phyloP scores from a whole-genome alignment of 2,329 filamentous ascomycete species.

The Periconia macrospinosa region DNA sequence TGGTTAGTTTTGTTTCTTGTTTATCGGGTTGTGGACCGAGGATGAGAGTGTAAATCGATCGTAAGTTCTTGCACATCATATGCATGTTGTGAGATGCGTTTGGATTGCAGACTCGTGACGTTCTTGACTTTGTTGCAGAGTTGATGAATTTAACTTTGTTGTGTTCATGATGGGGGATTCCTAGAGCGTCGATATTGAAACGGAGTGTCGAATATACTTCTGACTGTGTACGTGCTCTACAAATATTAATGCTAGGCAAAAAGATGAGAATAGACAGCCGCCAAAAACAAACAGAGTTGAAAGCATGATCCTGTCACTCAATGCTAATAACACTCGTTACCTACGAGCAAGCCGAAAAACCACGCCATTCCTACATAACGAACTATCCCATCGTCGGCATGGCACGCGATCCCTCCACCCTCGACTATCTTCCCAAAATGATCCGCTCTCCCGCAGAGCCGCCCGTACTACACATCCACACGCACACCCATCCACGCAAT shows the following conservation, averaged over 20 bases:
- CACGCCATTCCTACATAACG: not conserved
- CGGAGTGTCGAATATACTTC: too few species aligned
- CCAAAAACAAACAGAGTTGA: too few species aligned
- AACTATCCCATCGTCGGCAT: not conserved
- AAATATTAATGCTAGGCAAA: too few species aligned
- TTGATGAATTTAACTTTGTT: too few species aligned
- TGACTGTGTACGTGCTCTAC: too few species aligned
- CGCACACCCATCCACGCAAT: not conserved
- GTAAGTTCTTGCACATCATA: not conserved
- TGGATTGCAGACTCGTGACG: too few species aligned
- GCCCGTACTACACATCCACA: conserved; percentile 20
- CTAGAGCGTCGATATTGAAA: too few species aligned
- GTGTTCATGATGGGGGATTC: too few species aligned
- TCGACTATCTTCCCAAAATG: not conserved
- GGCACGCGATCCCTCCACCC: not conserved
- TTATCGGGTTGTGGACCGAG: not conserved
- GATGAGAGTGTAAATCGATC: not conserved
- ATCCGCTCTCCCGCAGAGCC: conserved; percentile 27
- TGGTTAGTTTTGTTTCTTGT: not conserved
- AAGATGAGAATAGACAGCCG: too few species aligned
- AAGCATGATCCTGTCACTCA: not conserved
- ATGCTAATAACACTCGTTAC: too few species aligned
- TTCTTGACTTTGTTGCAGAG: too few species aligned
- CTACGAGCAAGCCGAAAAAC: not conserved
- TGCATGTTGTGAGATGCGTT: not conserved